phyloP scores from a whole-genome alignment of 2,329 filamentous ascomycete genomes.

The Colletotrichum eremochloae region DNA sequence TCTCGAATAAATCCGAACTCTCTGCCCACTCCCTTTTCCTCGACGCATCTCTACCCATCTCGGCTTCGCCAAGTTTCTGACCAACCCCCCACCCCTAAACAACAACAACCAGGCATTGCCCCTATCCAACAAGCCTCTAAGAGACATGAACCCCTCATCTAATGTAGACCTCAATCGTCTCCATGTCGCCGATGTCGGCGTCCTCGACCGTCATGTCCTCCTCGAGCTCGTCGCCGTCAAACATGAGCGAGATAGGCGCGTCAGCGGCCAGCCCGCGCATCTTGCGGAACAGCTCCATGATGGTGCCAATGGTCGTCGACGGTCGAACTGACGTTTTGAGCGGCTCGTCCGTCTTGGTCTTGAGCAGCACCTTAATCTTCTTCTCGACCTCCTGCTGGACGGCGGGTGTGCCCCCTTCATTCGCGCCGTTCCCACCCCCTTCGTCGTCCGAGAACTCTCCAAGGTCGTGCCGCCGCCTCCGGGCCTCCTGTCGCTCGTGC shows the following conservation, averaged over 20 bases:
- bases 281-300: conserved; percentile 73
- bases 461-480: conserved; percentile 57
- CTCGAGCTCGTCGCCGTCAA: conserved; percentile 81
- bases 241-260: conserved; percentile 72
- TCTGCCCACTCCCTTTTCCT: not conserved
- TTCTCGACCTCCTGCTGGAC: conserved; percentile 47
- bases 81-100: too few species aligned
- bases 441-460: conserved; percentile 56
- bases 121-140: not conserved
- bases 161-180: conserved; percentile 81
- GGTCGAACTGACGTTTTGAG: conserved; percentile 65
- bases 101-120: not conserved
- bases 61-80: not conserved
- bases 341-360: conserved; percentile 63
- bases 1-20: conserved; percentile 31
- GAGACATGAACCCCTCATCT: conserved; percentile 44
- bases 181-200: conserved; percentile 80
- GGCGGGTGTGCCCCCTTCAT: conserved; percentile 26
- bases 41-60: not conserved
- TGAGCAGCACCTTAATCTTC: conserved; percentile 66
- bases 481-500: conserved; percentile 64
- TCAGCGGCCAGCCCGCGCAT: conserved; percentile 64
- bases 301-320: conserved; percentile 71
- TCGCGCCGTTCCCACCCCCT: conserved; percentile 43
- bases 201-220: conserved; percentile 71